Evolutionary conservation across 371 early-diverging fungal genomes (phyloP).

Genomic region (Apophysomyces ossiformis): DNA sequence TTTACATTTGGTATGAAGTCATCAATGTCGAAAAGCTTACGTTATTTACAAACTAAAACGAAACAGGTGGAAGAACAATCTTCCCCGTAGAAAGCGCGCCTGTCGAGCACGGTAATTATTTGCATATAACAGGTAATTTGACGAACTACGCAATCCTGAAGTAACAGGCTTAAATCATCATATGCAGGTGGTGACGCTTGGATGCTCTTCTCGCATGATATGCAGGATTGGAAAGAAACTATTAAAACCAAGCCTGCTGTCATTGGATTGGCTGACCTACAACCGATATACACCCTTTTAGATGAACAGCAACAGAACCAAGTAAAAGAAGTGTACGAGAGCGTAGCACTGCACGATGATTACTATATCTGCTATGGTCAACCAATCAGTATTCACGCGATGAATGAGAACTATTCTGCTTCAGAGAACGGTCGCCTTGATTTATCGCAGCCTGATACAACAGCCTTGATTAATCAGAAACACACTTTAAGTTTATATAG

Average conservation of each 20-base stretch:
- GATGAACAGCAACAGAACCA: background rate
- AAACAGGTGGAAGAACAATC: background rate
- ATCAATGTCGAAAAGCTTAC: background rate
- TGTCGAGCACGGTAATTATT: too few species aligned
- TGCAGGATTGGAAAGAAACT: background rate
- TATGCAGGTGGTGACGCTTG: background rate
- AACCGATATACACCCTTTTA: background rate
- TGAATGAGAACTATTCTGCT: background rate
- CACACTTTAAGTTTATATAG: too few species aligned
- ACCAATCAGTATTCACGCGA: background rate
- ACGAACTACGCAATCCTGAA: too few species aligned
- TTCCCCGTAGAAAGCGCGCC: too few species aligned
- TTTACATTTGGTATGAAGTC: background rate
- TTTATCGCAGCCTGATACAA: background rate
- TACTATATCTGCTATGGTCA: background rate
- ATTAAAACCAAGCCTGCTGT: background rate
- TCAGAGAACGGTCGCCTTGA: background rate
- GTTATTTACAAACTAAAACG: background rate
- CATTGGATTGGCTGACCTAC: background rate
- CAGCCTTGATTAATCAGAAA: background rate
- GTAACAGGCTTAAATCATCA: too few species aligned
- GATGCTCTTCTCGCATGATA: background rate
- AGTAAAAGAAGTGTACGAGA: background rate
- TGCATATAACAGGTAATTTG: too few species aligned
- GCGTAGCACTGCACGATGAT: background rate